Base-by-base conservation (phyloP, 345 rosid species). In the Populus deltoides region DNA sequence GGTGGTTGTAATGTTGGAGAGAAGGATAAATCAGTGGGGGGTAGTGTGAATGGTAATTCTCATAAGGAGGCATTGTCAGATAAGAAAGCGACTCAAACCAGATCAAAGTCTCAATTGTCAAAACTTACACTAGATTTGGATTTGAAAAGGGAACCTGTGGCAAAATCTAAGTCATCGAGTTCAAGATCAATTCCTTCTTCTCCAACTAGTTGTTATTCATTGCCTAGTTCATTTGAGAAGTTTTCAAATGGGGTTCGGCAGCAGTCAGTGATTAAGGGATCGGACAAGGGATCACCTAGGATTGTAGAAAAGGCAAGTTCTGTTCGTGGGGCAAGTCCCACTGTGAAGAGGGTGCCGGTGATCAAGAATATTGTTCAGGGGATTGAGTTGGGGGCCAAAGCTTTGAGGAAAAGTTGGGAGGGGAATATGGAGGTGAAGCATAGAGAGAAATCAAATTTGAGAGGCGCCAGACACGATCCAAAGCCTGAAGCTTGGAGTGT, bases 391-490 rank as follows among this genome's bases (percentile, higher is more conserved):
- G 98, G 98, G 75, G 92, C 95, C n/a, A 96, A 90, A 86, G 97
- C 95, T 33, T 86, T 93, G 83, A 88, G 99, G 86, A 96, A 93
- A 91, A 96, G 97, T 85, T 96, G 98, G 99, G 98, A 92, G 88
- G 98, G 98, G 78, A 96, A 84, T 82, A 55, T 86, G 61, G 99
- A 96, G 53, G 83, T 88, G 71, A 92, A 91, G 83, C 86, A 75
- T 45, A 80, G 86, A 61, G 94, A 88, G 57, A 86, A 57, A 49
- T 72, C 92, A 0, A 91, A 80, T 76, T 45, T 74, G 71, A 91
- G 78, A 81, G 82, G 84, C 72, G 27, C 77, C 49, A 87, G 79
- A 83, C 83, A 82, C 57, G 96, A 86, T 71, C 74, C 73, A n/a
- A 93, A 84, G 81, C 80, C 80, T 79, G 97, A 92, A 49, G 74